A percentile compares a stretch with the other conserved stretches of the same genome.
Conservation (phyloP, 495 filamentous ascomycete species). For the Lophiotrema nucula region DNA sequence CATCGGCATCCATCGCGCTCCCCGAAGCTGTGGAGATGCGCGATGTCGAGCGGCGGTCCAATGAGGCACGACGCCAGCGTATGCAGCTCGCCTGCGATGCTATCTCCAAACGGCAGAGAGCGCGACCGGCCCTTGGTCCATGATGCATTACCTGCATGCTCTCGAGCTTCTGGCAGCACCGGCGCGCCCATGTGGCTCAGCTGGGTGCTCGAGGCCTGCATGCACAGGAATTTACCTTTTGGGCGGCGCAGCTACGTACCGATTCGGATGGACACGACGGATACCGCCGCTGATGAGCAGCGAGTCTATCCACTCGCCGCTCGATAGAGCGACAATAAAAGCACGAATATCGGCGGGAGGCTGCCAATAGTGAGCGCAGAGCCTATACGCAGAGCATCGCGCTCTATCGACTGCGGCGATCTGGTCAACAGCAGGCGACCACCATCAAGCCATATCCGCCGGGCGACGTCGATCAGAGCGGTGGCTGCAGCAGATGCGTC, state of each 20-base stretch:
- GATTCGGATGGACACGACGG: conserved; percentile 12
- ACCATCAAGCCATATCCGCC: conserved; percentile 25
- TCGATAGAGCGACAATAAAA: no score
- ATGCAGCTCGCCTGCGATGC: not conserved
- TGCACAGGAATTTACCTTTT: not conserved
- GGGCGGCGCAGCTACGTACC: not conserved
- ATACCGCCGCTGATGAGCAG: no score
- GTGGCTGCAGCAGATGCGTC: conserved; percentile 19
- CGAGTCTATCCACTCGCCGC: no score
- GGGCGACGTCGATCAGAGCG: conserved; percentile 28
- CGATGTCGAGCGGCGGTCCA: not conserved
- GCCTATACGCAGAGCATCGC: not conserved
- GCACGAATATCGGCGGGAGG: not conserved
- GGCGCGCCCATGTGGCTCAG: conserved; percentile 22
- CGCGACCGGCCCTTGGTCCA: not conserved
- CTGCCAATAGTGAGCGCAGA: not conserved
- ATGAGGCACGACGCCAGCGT: not conserved
- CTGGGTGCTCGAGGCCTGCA: not conserved
- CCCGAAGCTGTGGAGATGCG: conserved; percentile 13
- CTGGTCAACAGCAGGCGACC: not conserved
- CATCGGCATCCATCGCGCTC: conserved; percentile 19
- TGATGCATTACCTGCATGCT: conserved; percentile 13
- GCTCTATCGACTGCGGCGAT: not conserved
- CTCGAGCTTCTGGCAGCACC: conserved; percentile 6
- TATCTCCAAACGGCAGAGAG: conserved; percentile 18